A percentile compares a stretch with the other conserved stretches of the same genome.
Conservation (phyloP, 805 yeast genomes). For the Starmera caribaea region DNA sequence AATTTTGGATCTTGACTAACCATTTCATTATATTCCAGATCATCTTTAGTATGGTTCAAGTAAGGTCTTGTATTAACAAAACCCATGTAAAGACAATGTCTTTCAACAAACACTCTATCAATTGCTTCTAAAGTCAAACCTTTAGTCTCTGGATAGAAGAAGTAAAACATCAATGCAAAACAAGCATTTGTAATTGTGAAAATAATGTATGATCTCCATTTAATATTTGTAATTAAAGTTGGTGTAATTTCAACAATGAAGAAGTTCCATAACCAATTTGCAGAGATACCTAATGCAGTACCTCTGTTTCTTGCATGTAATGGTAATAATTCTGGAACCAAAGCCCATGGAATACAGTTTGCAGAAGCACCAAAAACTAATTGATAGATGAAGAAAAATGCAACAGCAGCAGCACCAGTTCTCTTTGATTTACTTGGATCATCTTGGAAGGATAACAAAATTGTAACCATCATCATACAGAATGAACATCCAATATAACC, state of each 20-base stretch:
- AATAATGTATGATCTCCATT: conserved; percentile 61
- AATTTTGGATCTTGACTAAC: neutral
- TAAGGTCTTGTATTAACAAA: conserved; percentile 58
- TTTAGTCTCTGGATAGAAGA: conserved; percentile 70
- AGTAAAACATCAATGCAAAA: conserved; percentile 53
- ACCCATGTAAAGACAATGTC: conserved; percentile 33
- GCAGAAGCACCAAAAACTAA: conserved; percentile 45
- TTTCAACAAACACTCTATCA: conserved; percentile 51
- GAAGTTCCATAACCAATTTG: conserved; percentile 59
- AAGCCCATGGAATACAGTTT: conserved; percentile 43
- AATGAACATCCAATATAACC: conserved; percentile 1
- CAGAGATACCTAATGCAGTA: conserved; percentile 52
- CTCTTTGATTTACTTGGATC: conserved; percentile 27
- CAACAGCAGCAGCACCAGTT: conserved; percentile 57
- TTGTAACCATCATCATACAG: conserved; percentile 1
- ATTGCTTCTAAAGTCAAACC: conserved; percentile 70
- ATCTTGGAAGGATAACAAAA: conserved; percentile 3
- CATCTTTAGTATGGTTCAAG: conserved; percentile 46
- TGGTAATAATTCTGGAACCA: conserved; percentile 56
- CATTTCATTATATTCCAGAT: conserved; percentile 10
- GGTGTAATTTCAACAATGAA: conserved; percentile 65
- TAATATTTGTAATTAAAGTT: conserved; percentile 35
- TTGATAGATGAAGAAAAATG: conserved; percentile 40
- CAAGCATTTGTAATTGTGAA: conserved; percentile 55
- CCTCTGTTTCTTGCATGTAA: conserved; percentile 51